These are phyloP conservation scores for Exophiala mesophila DNA, from an alignment of 2,329 filamentous ascomycete genomes.

Conservation along the genomic window DNA sequence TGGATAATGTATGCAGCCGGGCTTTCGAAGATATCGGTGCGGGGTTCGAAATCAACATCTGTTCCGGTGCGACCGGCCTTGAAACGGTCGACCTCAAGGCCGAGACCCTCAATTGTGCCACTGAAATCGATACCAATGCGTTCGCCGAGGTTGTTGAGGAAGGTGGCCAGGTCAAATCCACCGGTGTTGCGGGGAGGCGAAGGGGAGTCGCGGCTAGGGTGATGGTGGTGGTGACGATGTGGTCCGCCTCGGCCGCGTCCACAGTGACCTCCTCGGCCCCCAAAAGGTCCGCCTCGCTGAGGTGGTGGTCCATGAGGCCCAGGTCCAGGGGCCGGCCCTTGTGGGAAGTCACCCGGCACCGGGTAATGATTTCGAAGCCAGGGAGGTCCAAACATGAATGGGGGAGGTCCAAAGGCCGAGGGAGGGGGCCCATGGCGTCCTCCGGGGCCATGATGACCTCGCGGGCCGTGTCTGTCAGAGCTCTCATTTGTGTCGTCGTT, in stretches of 20 bases:
- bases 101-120: constrained; percentile 25
- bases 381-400: constrained; percentile 19
- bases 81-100: constrained; percentile 18
- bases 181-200: constrained; percentile 9
- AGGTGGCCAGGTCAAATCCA: constrained; percentile 21
- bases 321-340: constrained; percentile 17
- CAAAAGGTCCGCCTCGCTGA: constrained; percentile 2
- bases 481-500: constrained; percentile 2
- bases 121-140: constrained; percentile 30
- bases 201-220: constrained; percentile 21
- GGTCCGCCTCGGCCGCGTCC: constrained; percentile 1
- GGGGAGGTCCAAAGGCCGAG: constrained; percentile 9
- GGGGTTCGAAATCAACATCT: constrained; percentile 35
- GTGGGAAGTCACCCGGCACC: constrained; percentile 1
- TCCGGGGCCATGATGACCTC: constrained; percentile 13
- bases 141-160: constrained; percentile 29
- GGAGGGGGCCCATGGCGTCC: constrained; percentile 11
- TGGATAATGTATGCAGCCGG: constrained; percentile 63
- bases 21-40: constrained; percentile 66
- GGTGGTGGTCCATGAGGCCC: constrained; percentile 6
- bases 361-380: constrained; percentile 2
- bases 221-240: constrained; percentile 6
- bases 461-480: constrained; percentile 8
- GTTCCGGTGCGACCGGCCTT: constrained; percentile 14
- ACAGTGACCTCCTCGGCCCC: constrained; percentile 1